These are phyloP conservation scores for Myochromella boudieri DNA, from an alignment of 768 basidiomycete genomes.

Conservation along the genomic window DNA sequence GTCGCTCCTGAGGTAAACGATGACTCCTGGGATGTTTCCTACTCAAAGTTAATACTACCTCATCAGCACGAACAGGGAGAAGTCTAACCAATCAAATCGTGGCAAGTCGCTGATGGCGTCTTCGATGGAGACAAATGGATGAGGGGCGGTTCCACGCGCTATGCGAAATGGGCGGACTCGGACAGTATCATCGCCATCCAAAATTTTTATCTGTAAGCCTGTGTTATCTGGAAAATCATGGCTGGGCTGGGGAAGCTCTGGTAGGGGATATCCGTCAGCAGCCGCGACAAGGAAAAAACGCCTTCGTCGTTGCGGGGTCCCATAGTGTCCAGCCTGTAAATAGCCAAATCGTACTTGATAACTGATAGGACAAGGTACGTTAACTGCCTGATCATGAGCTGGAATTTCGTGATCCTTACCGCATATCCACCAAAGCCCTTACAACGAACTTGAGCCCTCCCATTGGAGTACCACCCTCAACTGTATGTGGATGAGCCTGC, in stretches of 20 bases:
- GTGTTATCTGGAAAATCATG: conserved; percentile 48
- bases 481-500: conserved; percentile 40
- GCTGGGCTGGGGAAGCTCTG: conserved; percentile 54
- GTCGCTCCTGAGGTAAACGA: conserved; percentile 11
- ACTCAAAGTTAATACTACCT: conserved; percentile 1
- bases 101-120: conserved; percentile 78
- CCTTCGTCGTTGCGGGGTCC: conserved; percentile 52
- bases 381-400: neutral
- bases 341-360: conserved; percentile 54
- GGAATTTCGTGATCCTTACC: conserved; percentile 38
- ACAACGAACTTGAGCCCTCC: conserved; percentile 73
- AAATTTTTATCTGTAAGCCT: conserved; percentile 50
- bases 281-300: conserved; percentile 58
- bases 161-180: conserved; percentile 48
- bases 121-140: conserved; percentile 57
- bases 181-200: conserved; percentile 34
- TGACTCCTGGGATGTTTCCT: conserved; percentile 37
- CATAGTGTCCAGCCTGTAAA: conserved; percentile 56
- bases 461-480: conserved; percentile 65
- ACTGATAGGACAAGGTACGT: conserved; percentile 23
- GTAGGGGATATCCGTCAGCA: conserved; percentile 38
- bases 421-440: conserved; percentile 61
- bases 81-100: conserved; percentile 67
- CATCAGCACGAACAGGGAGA: neutral
- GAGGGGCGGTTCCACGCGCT: conserved; percentile 50